These are phyloP conservation scores for Leishmania martiniquensis DNA, from an alignment of 208 protist species.

Conservation along the genomic window DNA sequence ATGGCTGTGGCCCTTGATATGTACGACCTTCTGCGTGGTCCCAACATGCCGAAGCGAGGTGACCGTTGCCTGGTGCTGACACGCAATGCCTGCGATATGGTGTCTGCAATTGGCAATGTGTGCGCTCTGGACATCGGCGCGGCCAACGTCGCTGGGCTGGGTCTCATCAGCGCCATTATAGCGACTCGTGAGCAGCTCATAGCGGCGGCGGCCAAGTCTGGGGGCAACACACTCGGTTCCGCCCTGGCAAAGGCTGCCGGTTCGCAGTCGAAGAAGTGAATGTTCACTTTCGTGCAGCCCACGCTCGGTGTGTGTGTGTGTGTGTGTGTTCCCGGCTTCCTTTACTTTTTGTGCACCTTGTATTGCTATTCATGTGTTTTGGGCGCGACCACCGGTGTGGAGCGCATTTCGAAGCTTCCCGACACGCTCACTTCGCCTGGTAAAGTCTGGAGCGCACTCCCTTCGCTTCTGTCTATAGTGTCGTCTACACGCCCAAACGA, in stretches of 20 bases:
- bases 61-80: conserved; percentile 51
- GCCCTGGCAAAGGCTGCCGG: conserved; percentile 6
- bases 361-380: not conserved
- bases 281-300: not conserved
- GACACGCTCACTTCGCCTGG: not conserved
- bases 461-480: not conserved
- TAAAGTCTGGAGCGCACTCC: not conserved
- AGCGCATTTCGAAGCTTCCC: not conserved
- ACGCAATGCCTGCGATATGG: conserved; percentile 75
- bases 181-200: conserved; percentile 59
- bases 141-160: conserved; percentile 42
- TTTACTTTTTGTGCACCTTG: not conserved
- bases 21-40: conserved; percentile 55
- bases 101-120: conserved; percentile 65
- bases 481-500: too few species aligned
- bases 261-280: conserved; percentile 17
- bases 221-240: conserved; percentile 14
- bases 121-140: conserved; percentile 47
- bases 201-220: conserved; percentile 29
- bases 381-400: not conserved
- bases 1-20: conserved; percentile 59
- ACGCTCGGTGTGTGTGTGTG: not conserved
- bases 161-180: conserved; percentile 70
- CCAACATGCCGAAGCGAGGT: conserved; percentile 33
- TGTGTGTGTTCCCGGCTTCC: not conserved